Base-by-base conservation (phyloP, 768 basidiomycete species). In the Boletus reticulatus region DNA sequence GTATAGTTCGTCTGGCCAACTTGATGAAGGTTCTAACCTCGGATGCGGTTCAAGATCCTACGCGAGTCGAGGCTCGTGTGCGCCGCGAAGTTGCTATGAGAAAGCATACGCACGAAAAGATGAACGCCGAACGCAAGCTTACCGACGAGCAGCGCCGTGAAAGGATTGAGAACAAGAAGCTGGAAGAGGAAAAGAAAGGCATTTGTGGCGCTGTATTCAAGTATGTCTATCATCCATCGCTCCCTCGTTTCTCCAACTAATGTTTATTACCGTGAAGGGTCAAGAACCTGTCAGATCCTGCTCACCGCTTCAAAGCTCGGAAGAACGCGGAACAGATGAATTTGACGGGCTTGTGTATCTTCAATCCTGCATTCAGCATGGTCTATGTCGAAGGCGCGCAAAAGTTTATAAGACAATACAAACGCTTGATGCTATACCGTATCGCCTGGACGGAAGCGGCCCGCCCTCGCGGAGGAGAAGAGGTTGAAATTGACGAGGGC, bases 11-110 rank as follows among this genome's bases (percentile, higher is more conserved):
- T 29, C 78, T 99, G 57, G 84, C 91, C 41, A 99, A 99, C 72
- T 73, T 98, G 68, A 98, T 98, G 95, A 94, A 93, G 67, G 97
- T 99, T 16, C 78, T 99, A 27, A 98, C 97, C 0, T 91, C 92
- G 10, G 94, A 98, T 65, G 96, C 95, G 0, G 88, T 99, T 24
- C 91, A 94, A 81, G 97, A 98, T 69, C 97, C 97, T 0, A 99
- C 97, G 3, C 87, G 94, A 48, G 93, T 99, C 4, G 97, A 99
- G 71, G 96, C 96, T 6, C 88, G 92, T 32, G 95, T 99, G 14
- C 80, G 94, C 44, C 80, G 92, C 34, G 97, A 99, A 70, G 96
- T 98, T 29, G 90, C 91, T 0, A 88, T 87, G 78, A 82, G 97
- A 59, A 88, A 88, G 65, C 86, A 93, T 61, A 80, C 77, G 9